A percentile compares a stretch with the other conserved stretches of the same genome.
Evolutionary conservation across 2,329 filamentous ascomycete species (phyloP).

Genomic region (Phialocephala sp.): DNA sequence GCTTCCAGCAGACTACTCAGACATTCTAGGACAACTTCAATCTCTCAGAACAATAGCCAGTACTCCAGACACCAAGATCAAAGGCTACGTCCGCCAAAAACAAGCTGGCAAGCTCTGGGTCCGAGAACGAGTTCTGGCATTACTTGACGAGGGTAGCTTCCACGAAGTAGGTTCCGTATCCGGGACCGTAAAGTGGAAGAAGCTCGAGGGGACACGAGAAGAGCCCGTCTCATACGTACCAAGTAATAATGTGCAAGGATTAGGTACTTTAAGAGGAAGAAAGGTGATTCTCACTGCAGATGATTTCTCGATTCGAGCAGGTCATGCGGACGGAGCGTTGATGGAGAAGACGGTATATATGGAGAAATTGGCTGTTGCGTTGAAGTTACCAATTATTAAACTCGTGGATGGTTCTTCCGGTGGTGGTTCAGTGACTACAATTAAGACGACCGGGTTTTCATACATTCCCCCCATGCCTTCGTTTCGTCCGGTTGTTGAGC

Average conservation of each 20-base stretch:
- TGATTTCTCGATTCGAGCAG: constrained; percentile 66
- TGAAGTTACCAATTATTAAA: constrained; percentile 66
- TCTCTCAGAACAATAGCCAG: constrained; percentile 57
- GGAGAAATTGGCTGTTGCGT: constrained; percentile 63
- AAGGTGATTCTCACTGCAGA: constrained; percentile 66
- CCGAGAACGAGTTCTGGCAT: constrained; percentile 61
- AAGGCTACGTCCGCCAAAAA: constrained; percentile 67
- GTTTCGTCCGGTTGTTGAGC: constrained; percentile 58
- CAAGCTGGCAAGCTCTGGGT: constrained; percentile 70
- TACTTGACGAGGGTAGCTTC: constrained; percentile 63
- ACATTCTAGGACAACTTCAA: constrained; percentile 62
- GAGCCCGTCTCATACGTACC: constrained; percentile 59
- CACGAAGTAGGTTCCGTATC: constrained; percentile 65
- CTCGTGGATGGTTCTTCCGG: constrained; percentile 68
- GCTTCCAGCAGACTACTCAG: constrained; percentile 65
- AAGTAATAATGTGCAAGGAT: constrained; percentile 67
- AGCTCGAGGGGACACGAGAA: constrained; percentile 50
- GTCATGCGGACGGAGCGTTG: constrained; percentile 66
- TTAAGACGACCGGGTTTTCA: constrained; percentile 59
- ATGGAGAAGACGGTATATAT: constrained; percentile 64
- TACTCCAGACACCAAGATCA: constrained; percentile 57
- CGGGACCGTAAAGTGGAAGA: constrained; percentile 63
- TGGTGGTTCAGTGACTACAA: constrained; percentile 66
- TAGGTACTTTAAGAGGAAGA: constrained; percentile 57
- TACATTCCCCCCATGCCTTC: constrained; percentile 64